Base-by-base conservation (phyloP, 1,284 basidiomycete species). In the Rhodotorula sp. region DNA sequence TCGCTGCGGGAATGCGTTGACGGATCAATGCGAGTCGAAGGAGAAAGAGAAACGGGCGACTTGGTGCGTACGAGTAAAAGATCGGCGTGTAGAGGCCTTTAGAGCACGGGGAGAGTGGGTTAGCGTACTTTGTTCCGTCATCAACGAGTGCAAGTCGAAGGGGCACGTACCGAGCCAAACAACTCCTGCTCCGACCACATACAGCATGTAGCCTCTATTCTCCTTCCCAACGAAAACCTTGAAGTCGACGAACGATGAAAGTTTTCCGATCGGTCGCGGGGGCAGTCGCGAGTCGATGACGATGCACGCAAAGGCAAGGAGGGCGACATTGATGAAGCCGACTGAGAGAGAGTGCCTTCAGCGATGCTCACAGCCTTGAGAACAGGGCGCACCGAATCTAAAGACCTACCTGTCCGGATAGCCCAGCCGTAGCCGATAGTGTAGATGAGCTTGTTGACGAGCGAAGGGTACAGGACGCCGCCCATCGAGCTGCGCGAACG, bases 131-230 rank as follows among this genome's bases (percentile, higher is more conserved):
- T 5, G 43, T 43, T 43, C 12, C 38, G 38, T 6, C 14, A 7
- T 12, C 15, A 31, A 52, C 8, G 26, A 50, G 19, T 3, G n/a
- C 16, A 26, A 59, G 10, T 15, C 21, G 15, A 12, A n/a, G 43
- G 19, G 16, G 31, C 14, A 52, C 61, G 15, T 18, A 55, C 61
- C 63, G 52, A 61, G 79, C 79, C 73, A 79, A 73, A 79, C 71
- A 55, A 75, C 69, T 70, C 75, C 75, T 5, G 76, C 63, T 16
- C 75, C 78, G 23, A 61, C 67, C 15, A 76, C 67, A 60, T 75
- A 67, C 50, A 80, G 31, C 38, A 72, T 59, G 71, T 75, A 80
- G 8, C 47, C 57, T 31, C 71, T 72, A 7, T 60, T 60, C 54
- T 73, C 77, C 48, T 68, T 62, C 73, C 60, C 73, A 60, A n/a